Percentiles rank a stretch among this genome's conserved stretches.
Conservation (phyloP, 1,284 basidiomycete species). For the Boletus smithii region DNA sequence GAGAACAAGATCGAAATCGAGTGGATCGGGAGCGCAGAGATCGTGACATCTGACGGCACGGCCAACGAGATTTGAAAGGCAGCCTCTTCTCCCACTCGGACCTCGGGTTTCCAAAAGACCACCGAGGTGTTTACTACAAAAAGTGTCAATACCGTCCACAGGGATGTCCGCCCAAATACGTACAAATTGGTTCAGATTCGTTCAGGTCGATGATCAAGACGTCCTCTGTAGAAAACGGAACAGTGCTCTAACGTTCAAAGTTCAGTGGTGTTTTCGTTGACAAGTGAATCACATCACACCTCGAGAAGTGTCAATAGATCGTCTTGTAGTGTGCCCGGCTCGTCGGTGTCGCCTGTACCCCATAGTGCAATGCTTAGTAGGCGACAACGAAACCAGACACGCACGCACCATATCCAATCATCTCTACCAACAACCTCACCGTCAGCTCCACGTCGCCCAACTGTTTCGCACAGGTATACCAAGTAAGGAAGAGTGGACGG, state of each 20-base stretch:
- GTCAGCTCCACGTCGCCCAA: constrained; percentile 74
- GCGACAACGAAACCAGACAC: neutral
- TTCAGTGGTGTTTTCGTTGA: neutral
- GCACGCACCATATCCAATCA: constrained; percentile 69
- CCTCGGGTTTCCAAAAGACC: constrained; percentile 67
- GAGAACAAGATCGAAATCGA: constrained; percentile 57
- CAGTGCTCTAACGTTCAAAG: constrained; percentile 51
- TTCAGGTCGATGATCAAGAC: constrained; percentile 59
- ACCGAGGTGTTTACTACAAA: constrained; percentile 58
- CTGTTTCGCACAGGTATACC: constrained; percentile 77
- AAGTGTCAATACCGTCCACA: constrained; percentile 1
- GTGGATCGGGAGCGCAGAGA: constrained; percentile 56
- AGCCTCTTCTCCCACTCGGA: constrained; percentile 55
- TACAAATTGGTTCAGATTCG: constrained; percentile 64
- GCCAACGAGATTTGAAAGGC: constrained; percentile 72
- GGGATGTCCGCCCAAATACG: constrained; percentile 25
- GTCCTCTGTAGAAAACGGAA: constrained; percentile 54
- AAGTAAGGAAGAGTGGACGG: constrained; percentile 65
- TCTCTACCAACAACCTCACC: constrained; percentile 72
- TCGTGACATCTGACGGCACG: constrained; percentile 43
- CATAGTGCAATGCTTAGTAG: constrained; percentile 3
- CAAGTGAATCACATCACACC: constrained; percentile 37
- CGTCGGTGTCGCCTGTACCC: constrained; percentile 39
- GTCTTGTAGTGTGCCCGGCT: constrained; percentile 51
- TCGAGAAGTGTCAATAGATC: constrained; percentile 68